Evolutionary conservation across 345 rosid species (phyloP).

Genomic region (Brassica carinata): DNA sequence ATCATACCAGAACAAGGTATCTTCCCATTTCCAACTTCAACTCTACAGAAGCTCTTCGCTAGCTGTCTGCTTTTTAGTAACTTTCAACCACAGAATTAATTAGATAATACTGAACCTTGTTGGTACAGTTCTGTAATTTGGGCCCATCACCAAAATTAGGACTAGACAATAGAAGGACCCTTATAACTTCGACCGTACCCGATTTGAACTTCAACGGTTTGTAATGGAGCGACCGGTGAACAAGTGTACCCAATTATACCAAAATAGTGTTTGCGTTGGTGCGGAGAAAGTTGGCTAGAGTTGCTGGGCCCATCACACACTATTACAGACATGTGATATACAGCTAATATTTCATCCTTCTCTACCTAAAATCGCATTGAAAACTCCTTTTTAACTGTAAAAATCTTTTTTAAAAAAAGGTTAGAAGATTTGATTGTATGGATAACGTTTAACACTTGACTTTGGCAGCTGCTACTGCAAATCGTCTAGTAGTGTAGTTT

Average conservation of each 20-base stretch:
- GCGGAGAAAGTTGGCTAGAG: background rate
- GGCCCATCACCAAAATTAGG: background rate
- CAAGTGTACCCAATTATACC: background rate
- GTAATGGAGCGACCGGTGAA: background rate
- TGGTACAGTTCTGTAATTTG: background rate
- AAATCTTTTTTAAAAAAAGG: background rate
- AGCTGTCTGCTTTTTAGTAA: too few species aligned
- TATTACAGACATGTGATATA: slow-evolving; percentile 1
- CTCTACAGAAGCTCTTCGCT: too few species aligned
- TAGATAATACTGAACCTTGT: background rate
- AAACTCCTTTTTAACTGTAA: background rate
- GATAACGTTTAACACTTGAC: background rate
- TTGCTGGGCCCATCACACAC: background rate
- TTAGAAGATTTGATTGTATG: background rate
- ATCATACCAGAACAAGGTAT: too few species aligned
- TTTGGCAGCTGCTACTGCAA: background rate
- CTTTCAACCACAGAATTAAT: background rate
- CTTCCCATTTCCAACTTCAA: too few species aligned
- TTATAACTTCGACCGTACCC: background rate
- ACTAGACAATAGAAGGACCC: background rate
- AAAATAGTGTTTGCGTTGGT: slow-evolving; percentile 9
- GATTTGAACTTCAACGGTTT: background rate
- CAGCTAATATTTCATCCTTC: background rate
- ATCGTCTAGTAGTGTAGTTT: background rate
- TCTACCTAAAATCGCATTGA: background rate